Evolutionary conservation across 345 rosid species (phyloP).

Genomic region (Hevea brasiliensis): DNA sequence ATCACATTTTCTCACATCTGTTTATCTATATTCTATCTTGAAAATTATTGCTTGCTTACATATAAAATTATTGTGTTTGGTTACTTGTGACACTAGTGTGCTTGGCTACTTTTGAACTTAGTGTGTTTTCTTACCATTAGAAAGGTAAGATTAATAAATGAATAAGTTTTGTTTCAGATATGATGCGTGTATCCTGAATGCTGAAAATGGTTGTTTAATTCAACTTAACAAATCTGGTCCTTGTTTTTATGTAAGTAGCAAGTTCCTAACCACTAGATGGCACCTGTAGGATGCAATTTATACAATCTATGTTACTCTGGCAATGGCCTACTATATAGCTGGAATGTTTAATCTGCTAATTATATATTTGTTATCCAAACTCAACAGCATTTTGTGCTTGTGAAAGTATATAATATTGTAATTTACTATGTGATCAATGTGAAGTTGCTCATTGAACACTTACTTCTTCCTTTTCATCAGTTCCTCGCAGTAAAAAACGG

Average conservation of each 20-base stretch:
- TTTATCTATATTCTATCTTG: not conserved
- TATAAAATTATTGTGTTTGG: not conserved
- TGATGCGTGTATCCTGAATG: not conserved
- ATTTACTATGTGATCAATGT: slow-evolving; percentile 1
- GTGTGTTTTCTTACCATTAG: not conserved
- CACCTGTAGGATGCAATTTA: not conserved
- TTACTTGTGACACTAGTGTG: too few relatives aligned
- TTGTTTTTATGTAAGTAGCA: too few relatives aligned
- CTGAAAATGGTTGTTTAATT: not conserved
- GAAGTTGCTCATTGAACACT: slow-evolving; percentile 3
- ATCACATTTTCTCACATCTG: not conserved
- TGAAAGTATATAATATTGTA: not conserved
- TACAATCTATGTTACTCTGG: not conserved
- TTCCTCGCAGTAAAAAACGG: slow-evolving; percentile 67
- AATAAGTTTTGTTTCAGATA: not conserved
- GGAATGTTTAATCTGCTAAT: not conserved
- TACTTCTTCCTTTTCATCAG: slow-evolving; percentile 38
- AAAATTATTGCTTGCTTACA: not conserved
- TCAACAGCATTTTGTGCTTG: not conserved
- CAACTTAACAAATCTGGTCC: too few relatives aligned
- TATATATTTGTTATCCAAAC: not conserved
- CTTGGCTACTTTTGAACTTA: too few relatives aligned
- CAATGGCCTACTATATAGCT: not conserved
- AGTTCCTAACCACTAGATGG: not conserved
- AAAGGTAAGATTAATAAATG: not conserved